Evolutionary conservation across 352 stramenopile genomes (phyloP).

Genomic region (Pythium dissimile): DNA sequence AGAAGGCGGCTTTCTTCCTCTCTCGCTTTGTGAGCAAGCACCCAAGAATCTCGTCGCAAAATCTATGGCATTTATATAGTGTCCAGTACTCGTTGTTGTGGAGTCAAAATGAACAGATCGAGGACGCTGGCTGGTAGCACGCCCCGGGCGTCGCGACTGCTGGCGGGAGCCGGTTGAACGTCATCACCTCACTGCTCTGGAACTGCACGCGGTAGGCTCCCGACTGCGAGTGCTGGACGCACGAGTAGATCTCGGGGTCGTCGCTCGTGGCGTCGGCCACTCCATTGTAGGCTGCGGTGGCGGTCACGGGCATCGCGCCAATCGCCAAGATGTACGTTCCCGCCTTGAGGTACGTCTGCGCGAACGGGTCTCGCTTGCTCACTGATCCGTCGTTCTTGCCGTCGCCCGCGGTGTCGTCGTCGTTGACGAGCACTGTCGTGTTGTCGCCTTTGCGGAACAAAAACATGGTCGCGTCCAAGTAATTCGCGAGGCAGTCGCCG

Average conservation of each 20-base stretch:
- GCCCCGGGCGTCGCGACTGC: neutral
- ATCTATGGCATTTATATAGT: no score
- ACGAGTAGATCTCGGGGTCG: slow-evolving; percentile 24
- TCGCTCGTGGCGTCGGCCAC: neutral
- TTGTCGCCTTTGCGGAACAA: slow-evolving; percentile 39
- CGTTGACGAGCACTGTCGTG: slow-evolving; percentile 33
- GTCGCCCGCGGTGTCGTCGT: slow-evolving; percentile 24
- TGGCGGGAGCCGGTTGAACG: slow-evolving; percentile 4
- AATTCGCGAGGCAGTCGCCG: slow-evolving; percentile 49
- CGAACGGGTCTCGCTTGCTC: slow-evolving; percentile 48
- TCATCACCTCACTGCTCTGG: slow-evolving; percentile 12
- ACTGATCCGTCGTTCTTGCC: slow-evolving; percentile 42
- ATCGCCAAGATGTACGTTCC: slow-evolving; percentile 45
- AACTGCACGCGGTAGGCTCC: slow-evolving; percentile 24
- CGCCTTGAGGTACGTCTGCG: slow-evolving; percentile 43
- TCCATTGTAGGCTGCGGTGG: slow-evolving; percentile 21
- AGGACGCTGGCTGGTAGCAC: neutral
- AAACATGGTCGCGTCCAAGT: slow-evolving; percentile 59
- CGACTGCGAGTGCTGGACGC: neutral
- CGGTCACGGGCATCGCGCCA: slow-evolving; percentile 29
- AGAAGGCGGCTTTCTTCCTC: neutral
- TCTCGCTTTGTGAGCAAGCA: neutral
- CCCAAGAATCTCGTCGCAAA: neutral
- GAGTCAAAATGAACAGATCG: slow-evolving; percentile 15
- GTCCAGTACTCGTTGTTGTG: no score